Evolutionary conservation across 2,329 filamentous ascomycete genomes (phyloP), one percentile per base, ranked within the genome.

Genomic region (Epicoccum nigrum): DNA sequence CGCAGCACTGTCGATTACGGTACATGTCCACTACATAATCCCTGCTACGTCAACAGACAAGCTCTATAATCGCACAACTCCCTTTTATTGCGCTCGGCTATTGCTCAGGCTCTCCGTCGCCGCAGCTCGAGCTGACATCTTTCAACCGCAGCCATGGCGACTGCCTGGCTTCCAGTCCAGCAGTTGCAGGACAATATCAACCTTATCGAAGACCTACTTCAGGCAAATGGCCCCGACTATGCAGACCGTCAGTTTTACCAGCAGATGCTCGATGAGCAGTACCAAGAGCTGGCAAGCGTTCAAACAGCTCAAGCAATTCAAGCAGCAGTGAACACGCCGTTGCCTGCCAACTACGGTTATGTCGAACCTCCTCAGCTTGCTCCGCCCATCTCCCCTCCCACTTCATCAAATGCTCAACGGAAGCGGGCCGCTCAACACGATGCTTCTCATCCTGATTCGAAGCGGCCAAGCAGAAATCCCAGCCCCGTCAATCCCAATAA

Each of bases 341-440:
- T 41, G 7, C 32, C 27, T n/a, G 32, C 27, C 32, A 46, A 9
- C 9, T 15, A 33, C 20, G 8, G 39, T 17, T 28, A 34, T n/a
- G 35, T 37, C 21, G 13, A 21, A 16, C 20, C 45, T 21, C 16
- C 34, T 17, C 27, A 28, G 9, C 17, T 39, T 6, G 32, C 28
- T n/a, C 23, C 31, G 13, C 41, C 51, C 7, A 34, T 44, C 7
- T 45, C 51, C 7, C 45, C 45, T 34, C 25, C 45, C 13, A 37
- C 45, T 6, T 45, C 55, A 12, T 41, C 45, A 7, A 39, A 51
- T 17, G 40, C 45, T 16, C 60, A 54, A 28, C 65, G 63, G 19
- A 70, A 71, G 49, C 65, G 68, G 6, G 64, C 55, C 25, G 47
- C 64, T 4, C 64, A 53, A 15, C 47, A 54, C 16, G 40, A 48